These are phyloP conservation scores for Penicillium manginii DNA, from an alignment of 495 filamentous ascomycete species.

Conservation along the genomic window DNA sequence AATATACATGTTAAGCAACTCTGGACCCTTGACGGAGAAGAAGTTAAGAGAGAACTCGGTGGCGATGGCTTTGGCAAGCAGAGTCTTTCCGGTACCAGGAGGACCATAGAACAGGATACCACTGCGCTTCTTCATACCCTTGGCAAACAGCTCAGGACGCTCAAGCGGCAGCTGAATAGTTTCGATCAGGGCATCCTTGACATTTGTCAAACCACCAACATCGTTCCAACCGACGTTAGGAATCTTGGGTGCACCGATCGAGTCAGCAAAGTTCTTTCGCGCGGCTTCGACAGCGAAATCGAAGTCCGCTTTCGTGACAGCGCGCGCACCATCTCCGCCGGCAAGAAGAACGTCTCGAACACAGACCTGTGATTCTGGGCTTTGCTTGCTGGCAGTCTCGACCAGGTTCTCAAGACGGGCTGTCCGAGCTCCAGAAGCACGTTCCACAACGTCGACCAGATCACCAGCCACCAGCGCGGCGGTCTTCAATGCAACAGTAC, in stretches of 20 bases:
- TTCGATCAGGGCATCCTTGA: constrained; percentile 94
- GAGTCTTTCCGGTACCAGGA: constrained; percentile 94
- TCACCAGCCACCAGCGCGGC: constrained; percentile 95
- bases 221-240: constrained; percentile 97
- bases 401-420: constrained; percentile 75
- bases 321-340: constrained; percentile 79
- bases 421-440: constrained; percentile 75
- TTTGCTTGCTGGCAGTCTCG: constrained; percentile 39
- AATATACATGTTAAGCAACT: constrained; percentile 99
- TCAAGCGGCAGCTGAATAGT: constrained; percentile 95
- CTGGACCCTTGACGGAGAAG: constrained; percentile 97
- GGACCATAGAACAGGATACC: constrained; percentile 98
- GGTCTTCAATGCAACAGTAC: constrained; percentile 87
- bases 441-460: constrained; percentile 89
- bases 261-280: constrained; percentile 94
- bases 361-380: constrained; percentile 51
- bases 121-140: constrained; percentile 98
- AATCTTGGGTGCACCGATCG: constrained; percentile 97
- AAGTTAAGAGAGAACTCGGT: constrained; percentile 99
- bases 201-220: constrained; percentile 89
- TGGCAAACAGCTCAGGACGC: constrained; percentile 91
- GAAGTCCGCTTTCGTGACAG: constrained; percentile 85
- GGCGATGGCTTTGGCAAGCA: constrained; percentile 96
- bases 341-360: constrained; percentile 83
- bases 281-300: constrained; percentile 90